phyloP scores from a whole-genome alignment of 441 rosid genomes.

The Arabidopsis lyrata region DNA sequence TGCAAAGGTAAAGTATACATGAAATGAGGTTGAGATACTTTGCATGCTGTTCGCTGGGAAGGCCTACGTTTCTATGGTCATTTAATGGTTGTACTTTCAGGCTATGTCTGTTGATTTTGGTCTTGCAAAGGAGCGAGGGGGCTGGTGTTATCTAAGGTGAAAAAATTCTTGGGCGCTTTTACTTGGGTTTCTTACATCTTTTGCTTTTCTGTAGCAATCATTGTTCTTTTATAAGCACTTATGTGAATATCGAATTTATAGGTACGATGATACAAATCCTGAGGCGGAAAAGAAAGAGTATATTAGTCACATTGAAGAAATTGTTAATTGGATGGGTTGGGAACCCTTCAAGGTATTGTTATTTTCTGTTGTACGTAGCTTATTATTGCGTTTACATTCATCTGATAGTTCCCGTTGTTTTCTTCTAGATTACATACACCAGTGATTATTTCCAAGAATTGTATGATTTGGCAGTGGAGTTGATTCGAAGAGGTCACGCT shows the following conservation, averaged over 20 bases:
- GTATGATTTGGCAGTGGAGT: constrained; percentile 75
- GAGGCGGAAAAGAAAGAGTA: too few relatives aligned
- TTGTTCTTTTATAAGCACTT: constrained; percentile 6
- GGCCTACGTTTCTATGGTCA: constrained; percentile 26
- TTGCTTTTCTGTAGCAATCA: background rate
- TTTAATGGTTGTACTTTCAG: constrained; percentile 49
- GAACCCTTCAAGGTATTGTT: too few relatives aligned
- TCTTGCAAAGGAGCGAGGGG: constrained; percentile 86
- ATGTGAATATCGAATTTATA: background rate
- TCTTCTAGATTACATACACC: too few relatives aligned
- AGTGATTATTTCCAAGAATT: constrained; percentile 4
- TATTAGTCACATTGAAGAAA: too few relatives aligned
- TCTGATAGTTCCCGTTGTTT: too few relatives aligned
- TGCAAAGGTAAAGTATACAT: constrained; percentile 79
- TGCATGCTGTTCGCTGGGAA: constrained; percentile 4
- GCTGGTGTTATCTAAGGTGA: constrained; percentile 82
- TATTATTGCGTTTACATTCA: too few relatives aligned
- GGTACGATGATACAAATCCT: too few relatives aligned
- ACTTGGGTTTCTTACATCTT: background rate
- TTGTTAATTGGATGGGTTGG: too few relatives aligned
- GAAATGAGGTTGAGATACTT: constrained; percentile 20
- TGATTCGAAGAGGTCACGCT: too few relatives aligned
- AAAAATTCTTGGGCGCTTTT: constrained; percentile 27
- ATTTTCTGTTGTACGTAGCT: too few relatives aligned
- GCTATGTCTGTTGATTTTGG: constrained; percentile 97